Percentiles rank a stretch among this genome's conserved stretches.
phyloP scores from a whole-genome alignment of 345 rosid species.

The Brassica napus region Da-Ae NC_063446.1:70213001-70213500 shows the following conservation, averaged over 20 bases:
- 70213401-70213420: slow-evolving; percentile 1
- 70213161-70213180: too few species aligned
- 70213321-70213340: not conserved
- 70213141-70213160: too few species aligned
- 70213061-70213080: too few species aligned
- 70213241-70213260: not conserved
- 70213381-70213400: slow-evolving; percentile 14
- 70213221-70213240: not conserved
- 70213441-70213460: slow-evolving; percentile 33
- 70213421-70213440: slow-evolving; percentile 30
- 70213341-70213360: slow-evolving; percentile 29
- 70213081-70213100: too few species aligned
- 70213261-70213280: not conserved
- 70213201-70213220: not conserved
- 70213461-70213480: slow-evolving; percentile 42
- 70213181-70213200: not conserved
- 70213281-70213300: not conserved
- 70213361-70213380: slow-evolving; percentile 14
- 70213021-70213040: too few species aligned
- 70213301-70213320: not conserved
- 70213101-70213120: too few species aligned
- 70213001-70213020: too few species aligned
- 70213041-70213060: too few species aligned
- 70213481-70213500: slow-evolving; percentile 41
- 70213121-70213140: too few species aligned